Conservation (phyloP, 768 basidiomycete genomes). For the Chalciporus piperatus region DNA sequence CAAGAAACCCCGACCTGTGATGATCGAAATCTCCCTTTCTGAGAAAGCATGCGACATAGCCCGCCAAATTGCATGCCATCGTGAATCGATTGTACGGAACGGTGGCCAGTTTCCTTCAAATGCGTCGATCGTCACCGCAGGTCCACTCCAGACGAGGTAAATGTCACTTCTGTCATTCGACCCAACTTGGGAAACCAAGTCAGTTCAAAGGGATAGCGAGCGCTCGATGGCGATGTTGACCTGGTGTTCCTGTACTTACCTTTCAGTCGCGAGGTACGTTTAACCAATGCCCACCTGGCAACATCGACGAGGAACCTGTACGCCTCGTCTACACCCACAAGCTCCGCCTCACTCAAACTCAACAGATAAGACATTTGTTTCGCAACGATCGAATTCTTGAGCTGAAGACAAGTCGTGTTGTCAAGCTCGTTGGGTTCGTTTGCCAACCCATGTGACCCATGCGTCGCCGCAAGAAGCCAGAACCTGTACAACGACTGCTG, state of each 20-base stretch:
- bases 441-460: constrained; percentile 2
- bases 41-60: constrained; percentile 9
- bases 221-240: neutral
- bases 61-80: constrained; percentile 8
- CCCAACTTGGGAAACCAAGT: neutral
- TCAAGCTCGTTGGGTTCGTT: neutral
- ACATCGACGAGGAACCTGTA: constrained; percentile 19
- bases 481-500: constrained; percentile 29
- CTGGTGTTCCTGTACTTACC: neutral
- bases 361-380: constrained; percentile 8
- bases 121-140: constrained; percentile 6
- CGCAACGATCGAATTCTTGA: constrained; percentile 4
- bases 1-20: neutral
- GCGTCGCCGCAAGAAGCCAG: constrained; percentile 21
- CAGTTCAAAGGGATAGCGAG: neutral
- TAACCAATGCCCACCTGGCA: constrained; percentile 14
- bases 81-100: neutral
- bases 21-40: neutral
- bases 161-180: constrained; percentile 1
- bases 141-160: constrained; percentile 15
- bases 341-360: constrained; percentile 11
- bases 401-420: neutral
- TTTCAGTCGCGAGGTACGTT: neutral
- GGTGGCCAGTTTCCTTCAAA: constrained; percentile 9
- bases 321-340: constrained; percentile 20